phyloP scores from a whole-genome alignment of 192 early-diverging fungal genomes.

The Rhizoclosmatium sp. region DNA sequence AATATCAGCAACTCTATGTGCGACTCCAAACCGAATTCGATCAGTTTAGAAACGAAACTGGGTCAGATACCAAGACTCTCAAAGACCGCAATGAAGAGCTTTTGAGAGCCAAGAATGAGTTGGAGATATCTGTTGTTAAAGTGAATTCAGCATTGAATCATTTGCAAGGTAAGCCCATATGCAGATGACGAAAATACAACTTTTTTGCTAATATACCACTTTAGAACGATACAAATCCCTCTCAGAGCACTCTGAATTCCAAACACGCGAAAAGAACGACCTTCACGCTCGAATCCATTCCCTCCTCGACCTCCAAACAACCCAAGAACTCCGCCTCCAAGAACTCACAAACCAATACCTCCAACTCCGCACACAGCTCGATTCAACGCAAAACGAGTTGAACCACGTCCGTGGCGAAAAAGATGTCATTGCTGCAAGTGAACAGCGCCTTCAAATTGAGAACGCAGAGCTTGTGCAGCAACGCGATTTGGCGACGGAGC shows the following conservation, averaged over 20 bases:
- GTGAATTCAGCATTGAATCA: constrained; percentile 67
- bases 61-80: constrained; percentile 61
- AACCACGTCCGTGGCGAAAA: constrained; percentile 65
- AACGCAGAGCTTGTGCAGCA: constrained; percentile 58
- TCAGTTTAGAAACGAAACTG: constrained; percentile 69
- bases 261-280: constrained; percentile 67
- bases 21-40: constrained; percentile 70
- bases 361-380: constrained; percentile 57
- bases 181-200: background rate
- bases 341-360: constrained; percentile 58
- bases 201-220: background rate
- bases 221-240: constrained; percentile 70
- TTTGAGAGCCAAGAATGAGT: constrained; percentile 63
- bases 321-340: constrained; percentile 70
- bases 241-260: constrained; percentile 57
- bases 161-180: constrained; percentile 27
- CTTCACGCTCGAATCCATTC: constrained; percentile 65
- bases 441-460: constrained; percentile 59
- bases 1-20: constrained; percentile 54
- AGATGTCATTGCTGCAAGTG: constrained; percentile 58
- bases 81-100: constrained; percentile 60
- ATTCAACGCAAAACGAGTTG: constrained; percentile 55
- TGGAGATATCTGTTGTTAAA: constrained; percentile 69
- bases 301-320: constrained; percentile 56
- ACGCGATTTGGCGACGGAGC: constrained; percentile 60